Percentiles rank a stretch among this genome's conserved stretches.
Conservation (phyloP, 2,329 filamentous ascomycete genomes). For the Cytospora chrysosperma region DNA sequence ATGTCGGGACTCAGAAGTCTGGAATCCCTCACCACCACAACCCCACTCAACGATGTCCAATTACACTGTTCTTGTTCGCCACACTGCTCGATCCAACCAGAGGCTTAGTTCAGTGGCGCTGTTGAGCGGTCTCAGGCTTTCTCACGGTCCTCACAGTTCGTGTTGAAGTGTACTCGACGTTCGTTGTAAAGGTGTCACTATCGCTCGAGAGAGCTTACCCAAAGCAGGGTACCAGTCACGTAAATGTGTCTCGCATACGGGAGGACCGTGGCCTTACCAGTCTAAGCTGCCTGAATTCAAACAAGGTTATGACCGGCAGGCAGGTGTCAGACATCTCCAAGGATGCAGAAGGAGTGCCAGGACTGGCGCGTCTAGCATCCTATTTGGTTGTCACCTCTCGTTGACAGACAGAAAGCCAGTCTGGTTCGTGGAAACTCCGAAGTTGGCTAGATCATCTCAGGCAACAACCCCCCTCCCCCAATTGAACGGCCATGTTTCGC, state of each 20-base stretch:
- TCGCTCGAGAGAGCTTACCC: neutral
- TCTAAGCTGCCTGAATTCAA: neutral
- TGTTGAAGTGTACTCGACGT: neutral
- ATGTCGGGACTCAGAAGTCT: neutral
- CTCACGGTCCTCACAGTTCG: neutral
- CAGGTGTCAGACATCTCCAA: neutral
- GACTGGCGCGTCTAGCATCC: neutral
- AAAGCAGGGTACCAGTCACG: neutral
- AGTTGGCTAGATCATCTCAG: neutral
- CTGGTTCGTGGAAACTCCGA: neutral
- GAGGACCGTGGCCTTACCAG: neutral
- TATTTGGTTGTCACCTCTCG: neutral
- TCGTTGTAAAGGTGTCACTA: neutral
- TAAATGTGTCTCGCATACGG: neutral
- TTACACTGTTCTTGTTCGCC: neutral
- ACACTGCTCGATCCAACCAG: neutral
- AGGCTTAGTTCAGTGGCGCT: constrained; percentile 3
- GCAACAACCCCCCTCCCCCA: neutral
- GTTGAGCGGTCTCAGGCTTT: neutral
- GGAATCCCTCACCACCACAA: neutral
- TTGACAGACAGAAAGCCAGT: neutral
- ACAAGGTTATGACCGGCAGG: neutral
- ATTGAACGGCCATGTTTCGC: neutral
- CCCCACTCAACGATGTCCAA: neutral
- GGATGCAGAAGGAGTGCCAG: neutral